Base-by-base conservation (phyloP, 177 flowering plant genomes). In the Telopea speciosissima region DNA sequence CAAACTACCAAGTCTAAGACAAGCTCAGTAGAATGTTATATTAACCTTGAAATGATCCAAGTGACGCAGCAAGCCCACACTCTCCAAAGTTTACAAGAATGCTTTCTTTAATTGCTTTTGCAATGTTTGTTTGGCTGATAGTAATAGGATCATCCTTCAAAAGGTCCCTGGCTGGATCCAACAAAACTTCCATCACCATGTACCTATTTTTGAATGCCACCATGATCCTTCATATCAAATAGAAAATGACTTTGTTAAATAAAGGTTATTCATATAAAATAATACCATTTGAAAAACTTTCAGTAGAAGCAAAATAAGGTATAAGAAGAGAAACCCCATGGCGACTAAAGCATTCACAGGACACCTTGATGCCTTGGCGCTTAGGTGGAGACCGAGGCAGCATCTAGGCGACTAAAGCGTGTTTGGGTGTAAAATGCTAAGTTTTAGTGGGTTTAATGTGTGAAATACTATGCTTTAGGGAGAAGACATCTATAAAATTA, bases 141-240 rank as follows among this genome's bases (percentile, higher is more conserved):
- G 84, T 82, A 71, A 92, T 80, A 16, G 97, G 92, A 59, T 88
- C 94, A 24, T 82, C 89, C 31, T 24, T 75, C 1, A 21, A 62
- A 31, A 77, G 67, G 31, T 86, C 92, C 74, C 81, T 83, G 72
- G 80, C 86, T 8, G 93, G 92, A 76, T 92, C 92, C 80, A 91
- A 67, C 70, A 85, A 86, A 23, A 90, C 86, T 77, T 92, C 99
- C 90, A 95, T 78, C 31, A 95, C 89, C 92, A 92, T 63, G 78
- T 89, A 95, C 74, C 97, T 80, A 68, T 95, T 95, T 75, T 85
- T 89, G 63, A 92, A 92, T 10, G 86, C 90, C 71, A 91, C 94
- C 93, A 93, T 91, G 74, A 70, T 73, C 44, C 40, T 56, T 70
- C 68, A 65, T 64, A 62, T 26, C 66, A 67, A 17, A 52, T 16